These are phyloP conservation scores for Rhodotorula sp. DNA, from an alignment of 1,284 basidiomycete species.

Conservation along the genomic window DNA sequence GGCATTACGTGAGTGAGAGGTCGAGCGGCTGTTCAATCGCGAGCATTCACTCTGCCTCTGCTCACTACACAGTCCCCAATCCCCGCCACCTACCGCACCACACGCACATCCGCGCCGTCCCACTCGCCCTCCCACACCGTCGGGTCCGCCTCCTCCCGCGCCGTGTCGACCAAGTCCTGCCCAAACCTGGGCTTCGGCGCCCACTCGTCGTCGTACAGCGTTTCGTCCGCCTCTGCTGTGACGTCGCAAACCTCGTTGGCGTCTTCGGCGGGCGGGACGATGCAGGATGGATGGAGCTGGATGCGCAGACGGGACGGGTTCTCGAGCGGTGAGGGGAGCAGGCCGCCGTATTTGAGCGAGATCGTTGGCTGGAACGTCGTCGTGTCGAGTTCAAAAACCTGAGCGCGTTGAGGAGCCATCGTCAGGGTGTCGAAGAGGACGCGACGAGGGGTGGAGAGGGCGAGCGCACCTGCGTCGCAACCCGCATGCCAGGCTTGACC, in stretches of 20 bases:
- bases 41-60: not conserved
- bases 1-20: too few species aligned
- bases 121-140: constrained; percentile 38
- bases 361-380: constrained; percentile 32
- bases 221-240: constrained; percentile 3
- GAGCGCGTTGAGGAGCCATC: not conserved
- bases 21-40: too few species aligned
- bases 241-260: not conserved
- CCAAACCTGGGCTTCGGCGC: constrained; percentile 26
- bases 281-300: constrained; percentile 35
- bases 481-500: not conserved
- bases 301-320: constrained; percentile 20
- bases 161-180: constrained; percentile 21
- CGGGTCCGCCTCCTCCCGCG: not conserved
- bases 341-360: constrained; percentile 38
- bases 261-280: not conserved
- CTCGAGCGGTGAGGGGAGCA: constrained; percentile 8
- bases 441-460: not conserved
- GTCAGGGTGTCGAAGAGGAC: too few species aligned
- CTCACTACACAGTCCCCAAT: not conserved
- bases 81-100: not conserved
- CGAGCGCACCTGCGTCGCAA: constrained; percentile 34
- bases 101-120: constrained; percentile 16
- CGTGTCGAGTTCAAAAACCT: constrained; percentile 42
- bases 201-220: not conserved